Conservation (phyloP, 1,284 basidiomycete genomes). For the Cutaneotrichosporon spelunceum region DNA sequence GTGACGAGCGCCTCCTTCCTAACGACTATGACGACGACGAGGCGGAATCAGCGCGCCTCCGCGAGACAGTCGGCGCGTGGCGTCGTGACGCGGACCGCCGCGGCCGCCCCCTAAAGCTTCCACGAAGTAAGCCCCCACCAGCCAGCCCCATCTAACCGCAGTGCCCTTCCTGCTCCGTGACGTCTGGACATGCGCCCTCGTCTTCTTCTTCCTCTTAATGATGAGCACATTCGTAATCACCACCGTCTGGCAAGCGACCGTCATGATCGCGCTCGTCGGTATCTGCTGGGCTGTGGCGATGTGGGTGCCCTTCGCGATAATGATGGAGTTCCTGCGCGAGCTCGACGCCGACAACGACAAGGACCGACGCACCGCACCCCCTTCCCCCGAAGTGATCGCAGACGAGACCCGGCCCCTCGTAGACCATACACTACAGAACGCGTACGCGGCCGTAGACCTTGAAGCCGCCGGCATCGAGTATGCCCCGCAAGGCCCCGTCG, state of each 20-base stretch:
- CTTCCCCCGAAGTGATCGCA: neutral
- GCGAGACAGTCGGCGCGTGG: constrained; percentile 72
- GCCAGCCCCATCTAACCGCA: constrained; percentile 18
- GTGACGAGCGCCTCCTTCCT: constrained; percentile 68
- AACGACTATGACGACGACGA: constrained; percentile 56
- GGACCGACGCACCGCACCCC: neutral
- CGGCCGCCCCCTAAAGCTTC: constrained; percentile 69
- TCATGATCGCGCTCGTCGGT: constrained; percentile 76
- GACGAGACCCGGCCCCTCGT: constrained; percentile 11
- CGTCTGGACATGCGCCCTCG: constrained; percentile 81
- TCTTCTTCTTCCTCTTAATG: constrained; percentile 73
- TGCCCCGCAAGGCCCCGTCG: constrained; percentile 59
- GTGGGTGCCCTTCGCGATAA: constrained; percentile 72
- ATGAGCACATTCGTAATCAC: constrained; percentile 77
- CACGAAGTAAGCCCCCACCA: constrained; percentile 55
- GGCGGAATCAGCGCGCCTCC: constrained; percentile 66
- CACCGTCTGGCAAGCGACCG: constrained; percentile 72
- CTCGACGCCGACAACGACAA: constrained; percentile 51
- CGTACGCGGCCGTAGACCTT: constrained; percentile 59
- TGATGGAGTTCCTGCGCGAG: constrained; percentile 91
- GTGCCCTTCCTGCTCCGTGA: constrained; percentile 83
- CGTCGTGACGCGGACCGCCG: constrained; percentile 70
- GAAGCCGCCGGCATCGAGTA: constrained; percentile 53
- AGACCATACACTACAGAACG: constrained; percentile 54
- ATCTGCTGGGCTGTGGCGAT: constrained; percentile 93